Evolutionary conservation across 371 early-diverging fungal species (phyloP).

Genomic region (Capillidium rhysosporum): DNA sequence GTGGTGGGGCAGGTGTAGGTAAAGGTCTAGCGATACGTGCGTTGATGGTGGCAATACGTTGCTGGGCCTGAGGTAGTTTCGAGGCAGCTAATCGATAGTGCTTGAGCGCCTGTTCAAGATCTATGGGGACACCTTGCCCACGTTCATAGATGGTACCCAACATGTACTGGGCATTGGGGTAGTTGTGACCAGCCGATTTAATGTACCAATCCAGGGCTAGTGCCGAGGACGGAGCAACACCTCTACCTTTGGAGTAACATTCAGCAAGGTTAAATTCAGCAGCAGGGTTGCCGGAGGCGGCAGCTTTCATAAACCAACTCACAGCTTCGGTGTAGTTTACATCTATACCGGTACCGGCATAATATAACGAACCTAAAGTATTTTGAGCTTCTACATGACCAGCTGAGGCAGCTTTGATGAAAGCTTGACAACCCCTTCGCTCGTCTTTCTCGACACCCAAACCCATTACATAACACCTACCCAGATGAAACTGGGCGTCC

Average conservation of each 20-base stretch:
- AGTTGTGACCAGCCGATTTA: constrained; percentile 51
- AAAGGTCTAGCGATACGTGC: not conserved
- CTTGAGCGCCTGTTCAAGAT: constrained; percentile 37
- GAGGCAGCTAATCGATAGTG: constrained; percentile 48
- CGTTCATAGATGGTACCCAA: constrained; percentile 71
- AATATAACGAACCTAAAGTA: constrained; percentile 52
- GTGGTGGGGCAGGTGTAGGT: not conserved
- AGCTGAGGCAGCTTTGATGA: constrained; percentile 35
- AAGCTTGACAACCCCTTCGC: constrained; percentile 38
- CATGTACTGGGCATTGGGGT: constrained; percentile 74
- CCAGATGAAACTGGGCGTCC: constrained; percentile 34
- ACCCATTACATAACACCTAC: constrained; percentile 38
- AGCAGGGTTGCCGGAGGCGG: constrained; percentile 47
- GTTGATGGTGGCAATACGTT: not conserved
- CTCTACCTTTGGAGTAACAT: constrained; percentile 73
- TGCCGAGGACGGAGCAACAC: constrained; percentile 32
- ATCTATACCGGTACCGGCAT: constrained; percentile 46
- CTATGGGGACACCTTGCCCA: constrained; percentile 45
- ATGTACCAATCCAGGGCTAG: constrained; percentile 66
- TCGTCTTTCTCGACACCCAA: constrained; percentile 33
- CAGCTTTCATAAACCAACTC: constrained; percentile 39
- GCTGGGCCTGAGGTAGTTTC: constrained; percentile 3
- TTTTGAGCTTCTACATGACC: constrained; percentile 59
- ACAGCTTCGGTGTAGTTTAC: constrained; percentile 41
- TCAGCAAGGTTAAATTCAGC: constrained; percentile 74